Percentiles rank a stretch among this genome's conserved stretches.
Evolutionary conservation across 164 flowering plant species (phyloP).

Genomic region (Magnolia sinica): DNA sequence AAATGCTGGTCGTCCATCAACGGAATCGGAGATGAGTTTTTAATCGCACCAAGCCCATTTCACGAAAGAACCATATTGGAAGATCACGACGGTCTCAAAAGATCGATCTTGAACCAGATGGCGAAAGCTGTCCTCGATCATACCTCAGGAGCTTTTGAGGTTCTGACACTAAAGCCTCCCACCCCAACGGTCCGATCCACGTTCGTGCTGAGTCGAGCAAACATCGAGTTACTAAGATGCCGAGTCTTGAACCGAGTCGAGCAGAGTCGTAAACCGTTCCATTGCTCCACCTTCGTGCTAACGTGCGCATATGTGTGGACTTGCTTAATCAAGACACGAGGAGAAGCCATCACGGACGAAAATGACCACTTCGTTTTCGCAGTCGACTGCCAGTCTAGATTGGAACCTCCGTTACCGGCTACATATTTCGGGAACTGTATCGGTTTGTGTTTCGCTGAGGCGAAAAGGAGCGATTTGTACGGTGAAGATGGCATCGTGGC

Average conservation of each 20-base stretch:
- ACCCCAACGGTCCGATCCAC: conserved; percentile 26
- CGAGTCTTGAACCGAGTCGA: not conserved
- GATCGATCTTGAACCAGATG: not conserved
- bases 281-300: conserved; percentile 23
- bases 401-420: conserved; percentile 22
- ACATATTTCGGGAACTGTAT: conserved; percentile 36
- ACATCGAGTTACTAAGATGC: conserved; percentile 7
- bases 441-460: not conserved
- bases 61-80: conserved; percentile 24
- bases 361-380: conserved; percentile 12
- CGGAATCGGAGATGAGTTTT: not conserved
- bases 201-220: conserved; percentile 15
- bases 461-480: conserved; percentile 3
- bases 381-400: conserved; percentile 24
- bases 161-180: not conserved
- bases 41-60: conserved; percentile 2
- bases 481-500: conserved; percentile 21
- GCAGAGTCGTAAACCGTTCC: conserved; percentile 2
- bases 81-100: conserved; percentile 18
- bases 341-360: not conserved
- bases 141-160: too few relatives aligned
- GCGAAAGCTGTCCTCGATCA: not conserved
- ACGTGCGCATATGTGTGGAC: conserved; percentile 23
- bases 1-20: conserved; percentile 40
- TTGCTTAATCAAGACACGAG: conserved; percentile 22